Conservation (phyloP, 768 basidiomycete species). For the Rhizopogon roseolus region DNA sequence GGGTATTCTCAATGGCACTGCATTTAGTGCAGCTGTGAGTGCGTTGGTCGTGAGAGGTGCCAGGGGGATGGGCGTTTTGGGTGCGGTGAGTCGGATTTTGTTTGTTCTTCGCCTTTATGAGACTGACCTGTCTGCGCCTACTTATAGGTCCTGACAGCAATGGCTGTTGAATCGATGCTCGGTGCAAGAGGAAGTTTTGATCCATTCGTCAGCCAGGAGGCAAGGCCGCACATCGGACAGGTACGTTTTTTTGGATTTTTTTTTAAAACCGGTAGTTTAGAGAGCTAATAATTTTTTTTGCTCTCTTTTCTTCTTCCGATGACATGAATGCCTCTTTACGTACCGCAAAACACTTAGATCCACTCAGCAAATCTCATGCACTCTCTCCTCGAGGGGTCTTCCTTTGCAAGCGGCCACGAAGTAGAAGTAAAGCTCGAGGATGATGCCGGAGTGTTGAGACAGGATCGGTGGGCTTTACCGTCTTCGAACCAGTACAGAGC, state of each 20-base stretch:
- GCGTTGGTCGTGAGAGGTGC: slow-evolving; percentile 71
- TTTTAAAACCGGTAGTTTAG: neutral
- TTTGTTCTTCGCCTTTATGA: neutral
- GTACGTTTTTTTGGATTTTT: slow-evolving; percentile 19
- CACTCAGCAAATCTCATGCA: slow-evolving; percentile 69
- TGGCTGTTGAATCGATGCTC: slow-evolving; percentile 79
- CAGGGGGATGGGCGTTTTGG: slow-evolving; percentile 57
- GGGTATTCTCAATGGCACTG: slow-evolving; percentile 81
- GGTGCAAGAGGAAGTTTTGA: slow-evolving; percentile 71
- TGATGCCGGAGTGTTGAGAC: slow-evolving; percentile 69
- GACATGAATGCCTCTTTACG: neutral
- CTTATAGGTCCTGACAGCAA: slow-evolving; percentile 66
- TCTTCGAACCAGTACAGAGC: too few relatives aligned
- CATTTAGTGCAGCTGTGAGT: slow-evolving; percentile 78
- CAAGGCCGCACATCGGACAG: slow-evolving; percentile 84
- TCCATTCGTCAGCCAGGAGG: slow-evolving; percentile 62
- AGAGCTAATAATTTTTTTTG: neutral
- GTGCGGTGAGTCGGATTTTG: slow-evolving; percentile 24
- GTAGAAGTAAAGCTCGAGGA: slow-evolving; percentile 70
- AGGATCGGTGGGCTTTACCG: slow-evolving; percentile 63
- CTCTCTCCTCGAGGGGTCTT: slow-evolving; percentile 63
- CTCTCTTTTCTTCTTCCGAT: neutral
- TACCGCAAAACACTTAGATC: slow-evolving; percentile 33
- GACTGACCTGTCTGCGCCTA: neutral
- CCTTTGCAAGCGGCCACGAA: slow-evolving; percentile 63